Evolutionary conservation across 805 yeast species (phyloP), one percentile per base, ranked within the genome.

Genomic region (Yarrowia osloensis): DNA sequence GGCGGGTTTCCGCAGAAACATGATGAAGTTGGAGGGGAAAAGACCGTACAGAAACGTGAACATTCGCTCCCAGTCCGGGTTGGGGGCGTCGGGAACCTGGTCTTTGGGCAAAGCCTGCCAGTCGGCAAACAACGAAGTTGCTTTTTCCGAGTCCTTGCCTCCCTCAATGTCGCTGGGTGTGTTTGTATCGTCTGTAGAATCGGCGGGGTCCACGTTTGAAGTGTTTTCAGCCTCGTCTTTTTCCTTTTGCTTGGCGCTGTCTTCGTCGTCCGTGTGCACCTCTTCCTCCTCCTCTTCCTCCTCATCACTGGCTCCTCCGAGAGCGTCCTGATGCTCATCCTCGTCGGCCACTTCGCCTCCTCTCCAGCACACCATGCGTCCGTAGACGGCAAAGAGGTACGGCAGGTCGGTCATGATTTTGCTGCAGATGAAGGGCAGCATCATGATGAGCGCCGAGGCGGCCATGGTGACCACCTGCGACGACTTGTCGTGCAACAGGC

Each of bases 11-110:
- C 79, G 76, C 21, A 81, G 69, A 70, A 84, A 86, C 7, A 73
- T 70, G 26, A 81, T 70, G 5, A 86, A 75, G 69, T 83, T 83
- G 24, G 80, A 73, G 0, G 90, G 90, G 68, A 80, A 87, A 13
- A 86, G 73, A 0, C 88, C 90, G 70, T 87, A 87, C 0, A 87
- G 72, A 28, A 85, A 74, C 0, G 85, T 80, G 65, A 80, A 80
- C n/a, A 85, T 72, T 50, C 67, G 49, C 7, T 63, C 67, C 47
- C 49, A 63, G 19, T 63, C 67, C 2, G 59, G 67, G 13, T 26
- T 15, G 4, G 59, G 47, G 1, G 47, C 57, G 13, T 37, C 49
- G 4, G 67, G 49, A 28, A 35, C 61, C n/a, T 39, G n/a, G 19
- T 37, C 67, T 19, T 28, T 22, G 7, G 59, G 47, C 17, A 63